Percentiles rank a stretch among this genome's conserved stretches.
Evolutionary conservation across 2,329 filamentous ascomycete genomes (phyloP).

Genomic region (Aspergillus sojae): DNA sequence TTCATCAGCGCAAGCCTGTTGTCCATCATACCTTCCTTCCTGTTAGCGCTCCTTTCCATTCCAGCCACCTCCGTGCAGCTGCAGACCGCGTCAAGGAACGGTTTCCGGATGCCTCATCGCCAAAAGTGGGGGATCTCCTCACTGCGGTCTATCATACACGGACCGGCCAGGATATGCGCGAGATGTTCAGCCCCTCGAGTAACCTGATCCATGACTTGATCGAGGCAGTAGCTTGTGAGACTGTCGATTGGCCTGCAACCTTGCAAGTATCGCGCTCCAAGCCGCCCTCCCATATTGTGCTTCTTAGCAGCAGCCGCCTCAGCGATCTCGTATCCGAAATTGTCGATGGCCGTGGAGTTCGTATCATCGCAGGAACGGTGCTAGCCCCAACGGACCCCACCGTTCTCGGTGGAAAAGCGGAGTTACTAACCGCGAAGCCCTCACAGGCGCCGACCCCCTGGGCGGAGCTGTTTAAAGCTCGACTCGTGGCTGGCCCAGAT

Average conservation of each 20-base stretch:
- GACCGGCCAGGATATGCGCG: neutral
- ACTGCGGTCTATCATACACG: neutral
- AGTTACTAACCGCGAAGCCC: neutral
- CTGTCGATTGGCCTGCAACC: neutral
- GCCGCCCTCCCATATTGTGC: neutral
- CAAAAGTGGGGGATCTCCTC: neutral
- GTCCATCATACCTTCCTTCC: conserved; percentile 38
- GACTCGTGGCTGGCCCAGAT: neutral
- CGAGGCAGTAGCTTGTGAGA: neutral
- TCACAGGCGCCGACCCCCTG: neutral
- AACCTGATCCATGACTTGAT: neutral
- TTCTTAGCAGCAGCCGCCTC: neutral
- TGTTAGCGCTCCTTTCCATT: conserved; percentile 45
- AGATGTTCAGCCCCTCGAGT: neutral
- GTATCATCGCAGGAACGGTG: neutral
- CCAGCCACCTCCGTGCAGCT: conserved; percentile 31
- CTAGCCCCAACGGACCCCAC: neutral
- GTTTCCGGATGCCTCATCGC: neutral
- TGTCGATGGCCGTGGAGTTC: neutral
- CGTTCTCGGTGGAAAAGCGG: neutral
- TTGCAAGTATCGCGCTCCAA: neutral
- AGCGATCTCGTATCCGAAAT: neutral
- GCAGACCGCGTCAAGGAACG: neutral
- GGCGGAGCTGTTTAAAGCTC: neutral
- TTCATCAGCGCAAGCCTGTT: conserved; percentile 33